Conservation (phyloP, 2,329 filamentous ascomycete genomes). For the Paecilomyces niveus region DNA sequence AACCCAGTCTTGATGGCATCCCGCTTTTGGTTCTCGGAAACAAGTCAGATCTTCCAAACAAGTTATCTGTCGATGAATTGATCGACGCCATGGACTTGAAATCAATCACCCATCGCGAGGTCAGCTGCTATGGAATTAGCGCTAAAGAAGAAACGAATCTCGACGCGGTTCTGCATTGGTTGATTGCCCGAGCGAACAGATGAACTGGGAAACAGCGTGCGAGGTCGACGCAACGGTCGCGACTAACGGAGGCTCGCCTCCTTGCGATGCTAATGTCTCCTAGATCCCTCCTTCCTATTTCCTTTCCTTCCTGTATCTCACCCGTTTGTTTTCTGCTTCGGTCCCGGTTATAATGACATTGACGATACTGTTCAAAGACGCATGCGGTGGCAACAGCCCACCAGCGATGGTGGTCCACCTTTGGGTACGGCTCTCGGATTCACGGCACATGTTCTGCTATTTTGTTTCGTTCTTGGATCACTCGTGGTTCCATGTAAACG, state of each 20-base stretch:
- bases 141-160: constrained; percentile 98
- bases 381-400: constrained; percentile 32
- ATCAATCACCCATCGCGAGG: constrained; percentile 81
- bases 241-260: not conserved
- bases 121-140: constrained; percentile 97
- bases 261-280: constrained; percentile 3
- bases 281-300: not conserved
- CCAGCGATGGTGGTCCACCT: constrained; percentile 43
- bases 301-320: not conserved
- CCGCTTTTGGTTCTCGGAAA: constrained; percentile 92
- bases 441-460: not conserved
- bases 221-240: not conserved
- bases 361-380: constrained; percentile 47
- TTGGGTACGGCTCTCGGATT: constrained; percentile 15
- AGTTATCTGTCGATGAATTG: constrained; percentile 86
- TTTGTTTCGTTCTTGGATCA: not conserved
- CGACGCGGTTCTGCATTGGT: constrained; percentile 91
- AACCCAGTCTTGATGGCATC: constrained; percentile 78
- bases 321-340: constrained; percentile 19
- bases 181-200: constrained; percentile 80
- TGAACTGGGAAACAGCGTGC: constrained; percentile 33
- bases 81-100: constrained; percentile 91
- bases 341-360: constrained; percentile 44
- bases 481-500: not conserved
- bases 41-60: constrained; percentile 91